A percentile compares a stretch with the other conserved stretches of the same genome.
phyloP scores from a whole-genome alignment of 352 stramenopile genomes.

The Phytophthora ramorum region DNA sequence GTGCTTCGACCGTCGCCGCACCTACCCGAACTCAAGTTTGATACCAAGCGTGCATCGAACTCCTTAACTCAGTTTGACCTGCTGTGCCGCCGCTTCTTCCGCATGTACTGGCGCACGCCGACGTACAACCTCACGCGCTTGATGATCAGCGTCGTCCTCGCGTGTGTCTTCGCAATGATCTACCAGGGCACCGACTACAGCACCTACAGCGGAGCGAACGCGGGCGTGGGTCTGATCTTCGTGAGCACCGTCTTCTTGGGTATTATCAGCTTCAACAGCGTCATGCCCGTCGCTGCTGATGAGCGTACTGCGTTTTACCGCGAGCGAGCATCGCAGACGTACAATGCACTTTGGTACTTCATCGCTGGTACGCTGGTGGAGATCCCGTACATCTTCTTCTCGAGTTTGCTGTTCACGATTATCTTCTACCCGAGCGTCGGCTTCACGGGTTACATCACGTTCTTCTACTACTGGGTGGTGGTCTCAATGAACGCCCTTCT shows the following conservation, averaged over 20 bases:
- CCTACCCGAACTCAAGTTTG: constrained; percentile 50
- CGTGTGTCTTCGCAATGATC: constrained; percentile 76
- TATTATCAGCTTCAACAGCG: constrained; percentile 79
- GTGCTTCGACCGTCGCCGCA: constrained; percentile 43
- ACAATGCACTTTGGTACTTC: constrained; percentile 85
- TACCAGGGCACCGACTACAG: constrained; percentile 66
- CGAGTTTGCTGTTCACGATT: constrained; percentile 48
- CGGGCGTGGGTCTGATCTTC: constrained; percentile 78
- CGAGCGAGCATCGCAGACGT: constrained; percentile 92
- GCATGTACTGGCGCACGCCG: constrained; percentile 68
- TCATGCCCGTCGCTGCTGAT: constrained; percentile 78
- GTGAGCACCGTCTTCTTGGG: constrained; percentile 81
- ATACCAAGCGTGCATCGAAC: constrained; percentile 46
- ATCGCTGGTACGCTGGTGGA: constrained; percentile 82
- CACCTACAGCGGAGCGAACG: constrained; percentile 48
- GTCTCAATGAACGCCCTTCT: constrained; percentile 48
- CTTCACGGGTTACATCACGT: constrained; percentile 36
- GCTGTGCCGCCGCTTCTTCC: constrained; percentile 56
- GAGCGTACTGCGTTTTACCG: constrained; percentile 94
- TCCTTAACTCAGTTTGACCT: constrained; percentile 38
- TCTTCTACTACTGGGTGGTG: constrained; percentile 56
- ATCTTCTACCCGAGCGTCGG: constrained; percentile 46
- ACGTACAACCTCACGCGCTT: constrained; percentile 89
- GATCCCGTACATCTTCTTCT: constrained; percentile 60
- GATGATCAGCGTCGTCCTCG: constrained; percentile 68